Conservation (phyloP, 2,329 filamentous ascomycete genomes). For the Aspergillaceae sp. region DNA sequence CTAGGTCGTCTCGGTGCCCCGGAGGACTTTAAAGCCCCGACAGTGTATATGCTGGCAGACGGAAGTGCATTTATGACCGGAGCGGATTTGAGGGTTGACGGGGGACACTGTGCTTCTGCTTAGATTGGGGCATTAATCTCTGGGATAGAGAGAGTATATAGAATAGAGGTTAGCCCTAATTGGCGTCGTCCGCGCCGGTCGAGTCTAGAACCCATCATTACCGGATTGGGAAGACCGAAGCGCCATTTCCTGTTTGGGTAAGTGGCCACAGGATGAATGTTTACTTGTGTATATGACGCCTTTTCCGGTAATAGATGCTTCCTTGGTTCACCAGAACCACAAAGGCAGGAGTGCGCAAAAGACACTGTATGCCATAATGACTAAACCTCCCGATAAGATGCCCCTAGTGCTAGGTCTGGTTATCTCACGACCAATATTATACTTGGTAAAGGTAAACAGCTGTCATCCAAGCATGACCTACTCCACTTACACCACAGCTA, state of each 20-base stretch:
- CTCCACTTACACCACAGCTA: no score
- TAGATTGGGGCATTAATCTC: slow-evolving; percentile 1
- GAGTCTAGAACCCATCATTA: not conserved
- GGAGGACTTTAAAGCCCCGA: slow-evolving; percentile 31
- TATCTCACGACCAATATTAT: no score
- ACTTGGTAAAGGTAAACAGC: no score
- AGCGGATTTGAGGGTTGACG: slow-evolving; percentile 32
- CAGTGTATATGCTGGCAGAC: slow-evolving; percentile 30
- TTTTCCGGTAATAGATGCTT: no score
- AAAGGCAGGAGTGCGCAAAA: no score
- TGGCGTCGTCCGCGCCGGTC: not conserved
- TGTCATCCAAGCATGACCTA: no score
- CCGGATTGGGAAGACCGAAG: not conserved
- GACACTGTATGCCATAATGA: no score
- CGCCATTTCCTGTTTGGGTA: not conserved
- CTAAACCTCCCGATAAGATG: no score
- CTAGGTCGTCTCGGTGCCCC: slow-evolving; percentile 43
- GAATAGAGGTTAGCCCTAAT: not conserved
- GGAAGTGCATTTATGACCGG: slow-evolving; percentile 35
- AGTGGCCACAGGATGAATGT: not conserved
- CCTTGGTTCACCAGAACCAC: no score
- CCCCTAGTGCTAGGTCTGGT: no score
- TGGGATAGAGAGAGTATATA: not conserved
- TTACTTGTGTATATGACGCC: no score
- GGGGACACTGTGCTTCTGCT: slow-evolving; percentile 31